phyloP scores from a whole-genome alignment of 257 asterid species.

The Asclepias syriaca region DNA sequence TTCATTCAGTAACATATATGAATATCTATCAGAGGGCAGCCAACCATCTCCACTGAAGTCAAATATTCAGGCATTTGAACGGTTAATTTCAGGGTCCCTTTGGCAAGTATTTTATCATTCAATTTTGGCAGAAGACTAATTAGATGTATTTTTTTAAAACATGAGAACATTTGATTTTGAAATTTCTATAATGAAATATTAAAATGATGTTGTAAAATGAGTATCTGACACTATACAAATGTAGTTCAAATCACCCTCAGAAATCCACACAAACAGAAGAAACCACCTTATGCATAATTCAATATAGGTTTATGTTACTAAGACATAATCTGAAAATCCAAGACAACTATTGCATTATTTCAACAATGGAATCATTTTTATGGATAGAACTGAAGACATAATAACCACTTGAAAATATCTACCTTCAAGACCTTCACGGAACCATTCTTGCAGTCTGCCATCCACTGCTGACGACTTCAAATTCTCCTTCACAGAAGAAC shows the following conservation, averaged over 20 bases:
- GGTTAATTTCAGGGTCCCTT: background rate
- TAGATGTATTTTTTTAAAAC: too few species aligned
- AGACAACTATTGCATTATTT: background rate
- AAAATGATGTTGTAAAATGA: too few species aligned
- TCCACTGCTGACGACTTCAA: slow-evolving; percentile 56
- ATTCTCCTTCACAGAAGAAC: slow-evolving; percentile 43
- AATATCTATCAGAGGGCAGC: background rate
- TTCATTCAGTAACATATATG: background rate
- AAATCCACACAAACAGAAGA: background rate
- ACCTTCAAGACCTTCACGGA: slow-evolving; percentile 98
- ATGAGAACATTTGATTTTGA: too few species aligned
- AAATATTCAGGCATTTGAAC: background rate
- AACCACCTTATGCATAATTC: background rate
- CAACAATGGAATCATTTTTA: background rate
- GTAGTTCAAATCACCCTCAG: too few species aligned
- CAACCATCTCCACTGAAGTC: background rate
- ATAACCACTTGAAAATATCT: slow-evolving; percentile 7
- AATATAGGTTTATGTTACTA: background rate
- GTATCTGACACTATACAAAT: too few species aligned
- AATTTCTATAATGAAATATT: too few species aligned
- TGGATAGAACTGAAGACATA: background rate
- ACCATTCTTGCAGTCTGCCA: slow-evolving; percentile 92
- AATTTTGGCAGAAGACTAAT: too few species aligned
- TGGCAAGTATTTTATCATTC: too few species aligned
- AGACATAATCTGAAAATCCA: background rate